Percentiles rank a stretch among this genome's conserved stretches.
These are phyloP conservation scores for Chalaropsis ovoidea DNA, from an alignment of 2,329 filamentous ascomycete species.

Conservation along the genomic window DNA sequence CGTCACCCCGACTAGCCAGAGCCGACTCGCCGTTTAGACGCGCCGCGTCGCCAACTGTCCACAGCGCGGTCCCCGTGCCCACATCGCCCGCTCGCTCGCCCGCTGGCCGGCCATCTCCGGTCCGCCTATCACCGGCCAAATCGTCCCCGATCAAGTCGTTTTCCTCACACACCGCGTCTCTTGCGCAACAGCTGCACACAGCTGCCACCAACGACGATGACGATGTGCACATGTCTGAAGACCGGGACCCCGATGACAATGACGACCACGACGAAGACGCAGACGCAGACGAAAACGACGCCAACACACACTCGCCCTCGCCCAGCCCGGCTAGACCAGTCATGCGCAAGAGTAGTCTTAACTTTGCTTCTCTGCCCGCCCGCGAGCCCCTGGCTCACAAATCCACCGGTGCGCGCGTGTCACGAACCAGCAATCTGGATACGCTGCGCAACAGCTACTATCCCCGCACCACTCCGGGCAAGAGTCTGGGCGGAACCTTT, in stretches of 20 bases:
- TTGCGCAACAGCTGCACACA: conserved; percentile 5
- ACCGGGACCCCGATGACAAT: conserved; percentile 12
- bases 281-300: conserved; percentile 36
- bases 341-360: conserved; percentile 87
- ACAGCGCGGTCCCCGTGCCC: neutral
- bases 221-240: conserved; percentile 25
- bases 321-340: conserved; percentile 67
- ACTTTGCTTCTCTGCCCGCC: conserved; percentile 84
- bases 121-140: conserved; percentile 12
- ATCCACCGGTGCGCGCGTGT: conserved; percentile 63
- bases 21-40: conserved; percentile 14
- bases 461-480: conserved; percentile 61
- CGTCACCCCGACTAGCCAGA: conserved; percentile 17
- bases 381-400: conserved; percentile 82
- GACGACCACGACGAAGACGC: conserved; percentile 27
- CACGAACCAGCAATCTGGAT: conserved; percentile 70
- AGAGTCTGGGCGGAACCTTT: conserved; percentile 50
- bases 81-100: neutral
- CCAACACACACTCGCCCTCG: conserved; percentile 53
- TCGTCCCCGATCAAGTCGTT: conserved; percentile 7
- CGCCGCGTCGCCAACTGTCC: conserved; percentile 16
- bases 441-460: conserved; percentile 63
- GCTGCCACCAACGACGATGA: conserved; percentile 18
- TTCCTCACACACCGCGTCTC: neutral
- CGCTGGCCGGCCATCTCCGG: conserved; percentile 1